These are phyloP conservation scores for Diaporthe citri DNA, from an alignment of 2,329 filamentous ascomycete genomes.

Conservation along the genomic window DNA sequence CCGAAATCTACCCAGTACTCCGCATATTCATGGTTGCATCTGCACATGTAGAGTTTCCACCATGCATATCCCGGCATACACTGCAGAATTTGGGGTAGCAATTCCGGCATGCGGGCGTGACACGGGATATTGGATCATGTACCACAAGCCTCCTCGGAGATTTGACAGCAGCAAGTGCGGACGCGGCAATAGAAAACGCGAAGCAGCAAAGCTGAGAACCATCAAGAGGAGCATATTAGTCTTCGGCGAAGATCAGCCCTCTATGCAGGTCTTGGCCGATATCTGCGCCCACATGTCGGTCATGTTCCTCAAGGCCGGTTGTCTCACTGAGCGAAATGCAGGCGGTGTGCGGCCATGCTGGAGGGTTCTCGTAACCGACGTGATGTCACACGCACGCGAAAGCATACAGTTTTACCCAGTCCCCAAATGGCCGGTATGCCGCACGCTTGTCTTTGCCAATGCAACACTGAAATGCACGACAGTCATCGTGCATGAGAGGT, in stretches of 20 bases:
- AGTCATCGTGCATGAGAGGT: neutral
- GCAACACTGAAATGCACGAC: neutral
- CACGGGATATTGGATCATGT: neutral
- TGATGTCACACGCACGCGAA: neutral
- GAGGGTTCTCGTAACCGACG: neutral
- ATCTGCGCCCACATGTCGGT: rapidly evolving
- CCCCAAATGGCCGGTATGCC: neutral
- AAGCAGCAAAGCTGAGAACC: neutral
- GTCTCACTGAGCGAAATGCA: neutral
- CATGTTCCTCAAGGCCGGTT: neutral
- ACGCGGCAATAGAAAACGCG: neutral
- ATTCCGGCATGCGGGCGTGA: neutral
- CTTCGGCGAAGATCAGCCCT: neutral
- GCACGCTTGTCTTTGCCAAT: neutral
- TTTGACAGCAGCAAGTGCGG: neutral
- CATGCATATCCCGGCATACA: neutral
- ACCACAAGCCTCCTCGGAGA: neutral
- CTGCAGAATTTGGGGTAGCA: neutral
- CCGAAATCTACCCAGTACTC: neutral
- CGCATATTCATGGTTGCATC: neutral
- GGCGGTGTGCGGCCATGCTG: neutral
- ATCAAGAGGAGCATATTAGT: neutral
- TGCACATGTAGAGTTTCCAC: rapidly evolving
- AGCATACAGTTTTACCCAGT: neutral
- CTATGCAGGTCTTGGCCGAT: rapidly evolving